Conservation (phyloP, 2,329 filamentous ascomycete species). For the Rhynchosporium secalis region DNA sequence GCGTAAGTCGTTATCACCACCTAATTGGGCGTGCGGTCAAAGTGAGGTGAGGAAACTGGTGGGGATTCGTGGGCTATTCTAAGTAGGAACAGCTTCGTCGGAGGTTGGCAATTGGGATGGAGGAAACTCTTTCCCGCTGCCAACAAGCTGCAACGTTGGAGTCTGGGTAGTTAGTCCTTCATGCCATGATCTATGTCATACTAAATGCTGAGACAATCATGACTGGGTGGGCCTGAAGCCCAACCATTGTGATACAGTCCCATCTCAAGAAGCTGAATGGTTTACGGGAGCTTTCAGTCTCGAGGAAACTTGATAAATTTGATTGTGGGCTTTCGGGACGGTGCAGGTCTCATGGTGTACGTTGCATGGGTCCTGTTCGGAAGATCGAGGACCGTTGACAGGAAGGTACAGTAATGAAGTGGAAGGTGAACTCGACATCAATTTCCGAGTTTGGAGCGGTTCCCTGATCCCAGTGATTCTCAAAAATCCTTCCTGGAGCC, state of each 20-base stretch:
- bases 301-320: not conserved
- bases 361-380: not conserved
- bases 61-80: not conserved
- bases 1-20: not conserved
- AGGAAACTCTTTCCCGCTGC: not conserved
- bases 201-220: not conserved
- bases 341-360: not conserved
- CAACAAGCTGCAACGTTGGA: not conserved
- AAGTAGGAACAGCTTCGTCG: slow-evolving; percentile 2
- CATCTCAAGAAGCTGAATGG: not conserved
- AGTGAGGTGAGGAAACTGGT: not conserved
- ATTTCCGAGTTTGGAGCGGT: not conserved
- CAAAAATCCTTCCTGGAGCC: too few relatives aligned
- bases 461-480: not conserved
- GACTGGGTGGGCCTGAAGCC: not conserved
- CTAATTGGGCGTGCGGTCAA: not conserved
- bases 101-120: not conserved
- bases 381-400: not conserved
- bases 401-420: not conserved
- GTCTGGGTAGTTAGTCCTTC: not conserved
- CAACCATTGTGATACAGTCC: not conserved
- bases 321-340: not conserved
- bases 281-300: not conserved
- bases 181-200: not conserved
- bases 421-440: not conserved